phyloP scores from a whole-genome alignment of 768 basidiomycete species.

The Lactarius pseudohatsudake region DNA sequence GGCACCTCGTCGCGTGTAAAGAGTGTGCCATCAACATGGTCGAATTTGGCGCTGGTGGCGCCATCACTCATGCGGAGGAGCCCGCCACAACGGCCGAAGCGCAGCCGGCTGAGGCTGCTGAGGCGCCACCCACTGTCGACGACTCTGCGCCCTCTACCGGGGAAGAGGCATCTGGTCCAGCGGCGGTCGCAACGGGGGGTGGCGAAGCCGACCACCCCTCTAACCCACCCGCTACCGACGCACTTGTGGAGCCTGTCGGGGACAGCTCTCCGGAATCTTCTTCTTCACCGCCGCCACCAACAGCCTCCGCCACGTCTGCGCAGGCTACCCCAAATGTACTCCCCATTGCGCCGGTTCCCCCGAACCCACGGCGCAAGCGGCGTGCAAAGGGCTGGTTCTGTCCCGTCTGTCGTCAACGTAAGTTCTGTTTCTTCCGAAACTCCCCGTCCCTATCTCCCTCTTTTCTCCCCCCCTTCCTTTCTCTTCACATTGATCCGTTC shows the following conservation, averaged over 20 bases:
- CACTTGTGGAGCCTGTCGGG: slow-evolving; percentile 22
- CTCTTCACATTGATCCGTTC: not conserved
- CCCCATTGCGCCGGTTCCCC: slow-evolving; percentile 29
- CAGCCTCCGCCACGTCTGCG: slow-evolving; percentile 26
- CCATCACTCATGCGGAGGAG: slow-evolving; percentile 61
- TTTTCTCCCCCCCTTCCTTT: not conserved
- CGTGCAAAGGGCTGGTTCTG: slow-evolving; percentile 98
- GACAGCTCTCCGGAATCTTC: slow-evolving; percentile 16
- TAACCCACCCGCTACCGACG: slow-evolving; percentile 5
- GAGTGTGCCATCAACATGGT: slow-evolving; percentile 98
- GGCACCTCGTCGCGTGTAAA: slow-evolving; percentile 93
- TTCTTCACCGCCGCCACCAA: slow-evolving; percentile 1
- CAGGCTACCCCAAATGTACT: slow-evolving; percentile 22
- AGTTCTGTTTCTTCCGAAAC: slow-evolving; percentile 36
- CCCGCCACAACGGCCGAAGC: slow-evolving; percentile 36
- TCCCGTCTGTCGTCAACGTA: slow-evolving; percentile 93
- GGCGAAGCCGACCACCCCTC: not conserved
- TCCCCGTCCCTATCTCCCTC: not conserved
- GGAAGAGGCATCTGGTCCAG: not conserved
- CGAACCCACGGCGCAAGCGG: slow-evolving; percentile 69
- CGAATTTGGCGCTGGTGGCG: slow-evolving; percentile 93
- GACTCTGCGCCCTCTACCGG: slow-evolving; percentile 31
- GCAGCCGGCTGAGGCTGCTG: slow-evolving; percentile 34
- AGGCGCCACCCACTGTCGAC: slow-evolving; percentile 22
- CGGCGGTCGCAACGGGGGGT: not conserved